Conservation (phyloP, 1,139 yeast genomes). For the Pichia sp. region DNA sequence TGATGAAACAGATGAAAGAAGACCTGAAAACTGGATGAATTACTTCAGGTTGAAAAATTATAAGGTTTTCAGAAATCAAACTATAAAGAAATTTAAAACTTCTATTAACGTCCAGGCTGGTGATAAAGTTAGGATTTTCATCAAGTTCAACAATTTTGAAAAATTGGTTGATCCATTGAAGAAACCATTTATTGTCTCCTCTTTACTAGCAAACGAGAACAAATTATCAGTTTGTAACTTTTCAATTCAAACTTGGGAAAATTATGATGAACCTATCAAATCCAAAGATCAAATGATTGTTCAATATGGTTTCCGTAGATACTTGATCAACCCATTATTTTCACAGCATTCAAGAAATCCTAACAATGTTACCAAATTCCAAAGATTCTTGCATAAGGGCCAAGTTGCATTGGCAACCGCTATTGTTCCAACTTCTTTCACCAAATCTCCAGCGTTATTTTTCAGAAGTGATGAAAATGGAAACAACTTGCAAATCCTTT, state of each 20-base stretch:
- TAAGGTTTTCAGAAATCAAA: constrained; percentile 67
- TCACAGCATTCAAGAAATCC: constrained; percentile 71
- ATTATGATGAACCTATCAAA: constrained; percentile 73
- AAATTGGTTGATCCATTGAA: constrained; percentile 31
- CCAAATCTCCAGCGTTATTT: constrained; percentile 72
- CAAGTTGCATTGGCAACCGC: constrained; percentile 71
- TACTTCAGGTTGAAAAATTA: constrained; percentile 68
- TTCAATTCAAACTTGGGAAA: constrained; percentile 82
- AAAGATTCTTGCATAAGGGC: constrained; percentile 80
- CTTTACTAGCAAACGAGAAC: constrained; percentile 79
- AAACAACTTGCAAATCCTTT: constrained; percentile 53
- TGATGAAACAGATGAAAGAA: constrained; percentile 66
- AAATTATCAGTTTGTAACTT: constrained; percentile 77
- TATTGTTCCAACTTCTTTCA: constrained; percentile 82
- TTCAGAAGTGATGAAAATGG: constrained; percentile 40
- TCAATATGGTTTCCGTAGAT: constrained; percentile 91
- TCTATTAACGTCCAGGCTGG: constrained; percentile 64
- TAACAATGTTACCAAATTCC: constrained; percentile 83
- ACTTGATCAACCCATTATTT: constrained; percentile 75
- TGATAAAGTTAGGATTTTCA: constrained; percentile 46
- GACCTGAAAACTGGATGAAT: constrained; percentile 71
- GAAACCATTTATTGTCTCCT: constrained; percentile 57
- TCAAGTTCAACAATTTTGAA: constrained; percentile 46
- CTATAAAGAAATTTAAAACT: constrained; percentile 51
- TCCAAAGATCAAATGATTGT: constrained; percentile 72